Evolutionary conservation across 352 stramenopile genomes (phyloP).

Genomic region (Phytopythium mirpurense): DNA sequence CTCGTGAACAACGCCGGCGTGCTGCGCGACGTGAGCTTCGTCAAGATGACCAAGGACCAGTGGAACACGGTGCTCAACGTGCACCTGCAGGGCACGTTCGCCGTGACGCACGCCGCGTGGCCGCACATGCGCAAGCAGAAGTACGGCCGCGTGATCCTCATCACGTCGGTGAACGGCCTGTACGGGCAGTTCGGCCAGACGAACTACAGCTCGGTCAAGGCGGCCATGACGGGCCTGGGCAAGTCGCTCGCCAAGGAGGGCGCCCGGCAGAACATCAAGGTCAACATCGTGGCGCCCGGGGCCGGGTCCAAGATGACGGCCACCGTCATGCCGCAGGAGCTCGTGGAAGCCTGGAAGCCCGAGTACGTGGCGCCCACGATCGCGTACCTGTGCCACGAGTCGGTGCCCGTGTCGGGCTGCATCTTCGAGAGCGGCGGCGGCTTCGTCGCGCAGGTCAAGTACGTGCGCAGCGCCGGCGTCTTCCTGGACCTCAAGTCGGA

Average conservation of each 20-base stretch:
- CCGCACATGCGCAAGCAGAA: slow-evolving; percentile 86
- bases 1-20: slow-evolving; percentile 94
- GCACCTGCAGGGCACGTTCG: slow-evolving; percentile 82
- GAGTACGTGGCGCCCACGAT: slow-evolving; percentile 88
- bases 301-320: slow-evolving; percentile 87
- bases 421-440: slow-evolving; percentile 86
- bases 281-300: slow-evolving; percentile 85
- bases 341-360: slow-evolving; percentile 81
- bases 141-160: slow-evolving; percentile 86
- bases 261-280: slow-evolving; percentile 76
- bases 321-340: slow-evolving; percentile 76
- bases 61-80: slow-evolving; percentile 85
- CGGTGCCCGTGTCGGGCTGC: slow-evolving; percentile 57
- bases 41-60: slow-evolving; percentile 87
- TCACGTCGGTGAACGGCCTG: slow-evolving; percentile 82
- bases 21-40: slow-evolving; percentile 87
- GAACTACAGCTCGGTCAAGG: slow-evolving; percentile 89
- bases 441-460: slow-evolving; percentile 83
- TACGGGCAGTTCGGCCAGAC: slow-evolving; percentile 91
- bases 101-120: slow-evolving; percentile 83
- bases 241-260: slow-evolving; percentile 89
- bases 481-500: slow-evolving; percentile 70
- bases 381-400: slow-evolving; percentile 83
- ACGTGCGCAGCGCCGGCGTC: slow-evolving; percentile 54
- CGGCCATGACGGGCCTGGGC: slow-evolving; percentile 91